A percentile compares a stretch with the other conserved stretches of the same genome.
Evolutionary conservation across 1,284 basidiomycete species (phyloP).

Genomic region (Sanguinoderma infundibulare): DNA sequence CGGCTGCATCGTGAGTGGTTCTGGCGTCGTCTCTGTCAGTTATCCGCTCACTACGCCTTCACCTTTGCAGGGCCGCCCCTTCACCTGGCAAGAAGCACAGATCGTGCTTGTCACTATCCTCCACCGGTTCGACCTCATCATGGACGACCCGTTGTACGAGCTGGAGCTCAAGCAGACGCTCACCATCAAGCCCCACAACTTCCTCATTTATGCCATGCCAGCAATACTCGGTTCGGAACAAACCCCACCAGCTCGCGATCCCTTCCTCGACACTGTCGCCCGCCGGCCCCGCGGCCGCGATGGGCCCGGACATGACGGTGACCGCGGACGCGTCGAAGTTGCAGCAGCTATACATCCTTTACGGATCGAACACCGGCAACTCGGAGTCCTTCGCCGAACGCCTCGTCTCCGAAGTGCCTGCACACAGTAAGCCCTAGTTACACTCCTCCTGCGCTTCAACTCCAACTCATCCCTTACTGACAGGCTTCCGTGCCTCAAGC

Average conservation of each 20-base stretch:
- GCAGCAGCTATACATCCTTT: slow-evolving; percentile 44
- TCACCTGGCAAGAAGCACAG: slow-evolving; percentile 54
- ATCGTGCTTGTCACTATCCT: slow-evolving; percentile 47
- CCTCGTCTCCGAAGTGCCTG: slow-evolving; percentile 43
- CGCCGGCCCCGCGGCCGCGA: neutral
- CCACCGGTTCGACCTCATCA: slow-evolving; percentile 49
- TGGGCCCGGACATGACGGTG: neutral
- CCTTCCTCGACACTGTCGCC: neutral
- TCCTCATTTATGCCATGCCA: slow-evolving; percentile 45
- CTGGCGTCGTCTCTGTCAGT: neutral
- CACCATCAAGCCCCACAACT: slow-evolving; percentile 52
- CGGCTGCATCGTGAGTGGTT: slow-evolving; percentile 40
- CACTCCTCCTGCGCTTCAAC: neutral
- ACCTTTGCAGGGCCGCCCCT: slow-evolving; percentile 41
- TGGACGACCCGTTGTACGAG: slow-evolving; percentile 47
- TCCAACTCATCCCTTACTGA: neutral
- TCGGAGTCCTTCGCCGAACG: slow-evolving; percentile 55
- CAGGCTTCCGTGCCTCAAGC: slow-evolving; percentile 46
- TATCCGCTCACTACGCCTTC: neutral
- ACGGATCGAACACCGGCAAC: slow-evolving; percentile 55
- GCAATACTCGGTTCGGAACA: too few species aligned
- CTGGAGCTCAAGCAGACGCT: slow-evolving; percentile 50
- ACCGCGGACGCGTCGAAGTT: slow-evolving; percentile 5
- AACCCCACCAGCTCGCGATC: slow-evolving; percentile 18
- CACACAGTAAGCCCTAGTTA: slow-evolving; percentile 38